Conservation (phyloP, 768 basidiomycete genomes). For the Tricholoma terreum region DNA sequence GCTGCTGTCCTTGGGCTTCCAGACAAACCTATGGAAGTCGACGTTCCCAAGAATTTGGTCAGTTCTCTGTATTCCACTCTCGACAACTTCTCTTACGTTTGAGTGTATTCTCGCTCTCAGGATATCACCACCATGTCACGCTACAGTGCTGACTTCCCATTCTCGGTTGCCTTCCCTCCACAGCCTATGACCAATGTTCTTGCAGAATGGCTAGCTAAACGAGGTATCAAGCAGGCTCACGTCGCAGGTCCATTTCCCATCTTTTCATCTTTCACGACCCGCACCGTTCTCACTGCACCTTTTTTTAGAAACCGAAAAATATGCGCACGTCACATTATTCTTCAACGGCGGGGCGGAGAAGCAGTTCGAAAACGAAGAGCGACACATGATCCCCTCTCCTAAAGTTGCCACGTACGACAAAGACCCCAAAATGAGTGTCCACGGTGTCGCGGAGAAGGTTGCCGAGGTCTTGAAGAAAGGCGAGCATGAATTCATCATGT, state of each 20-base stretch:
- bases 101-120: conserved; percentile 30
- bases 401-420: conserved; percentile 95
- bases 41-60: conserved; percentile 78
- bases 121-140: conserved; percentile 91
- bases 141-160: conserved; percentile 90
- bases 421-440: conserved; percentile 86
- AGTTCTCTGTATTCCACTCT: conserved; percentile 20
- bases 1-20: conserved; percentile 74
- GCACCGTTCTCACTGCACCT: neutral
- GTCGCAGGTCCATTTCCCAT: conserved; percentile 59
- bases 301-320: conserved; percentile 86
- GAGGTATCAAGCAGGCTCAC: conserved; percentile 83
- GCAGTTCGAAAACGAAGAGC: conserved; percentile 79
- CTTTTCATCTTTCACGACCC: neutral
- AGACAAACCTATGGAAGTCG: conserved; percentile 82
- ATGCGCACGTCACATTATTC: conserved; percentile 97
- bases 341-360: conserved; percentile 97
- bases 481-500: conserved; percentile 90
- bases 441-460: conserved; percentile 89
- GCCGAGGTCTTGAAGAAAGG: conserved; percentile 71
- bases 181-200: conserved; percentile 92
- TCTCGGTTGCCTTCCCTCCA: conserved; percentile 90
- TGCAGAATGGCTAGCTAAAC: conserved; percentile 83
- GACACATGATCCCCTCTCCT: conserved; percentile 87
- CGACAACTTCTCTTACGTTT: neutral